A percentile compares a stretch with the other conserved stretches of the same genome.
These are phyloP conservation scores for Xylaria arbuscula DNA, from an alignment of 2,329 filamentous ascomycete species.

Conservation along the genomic window DNA sequence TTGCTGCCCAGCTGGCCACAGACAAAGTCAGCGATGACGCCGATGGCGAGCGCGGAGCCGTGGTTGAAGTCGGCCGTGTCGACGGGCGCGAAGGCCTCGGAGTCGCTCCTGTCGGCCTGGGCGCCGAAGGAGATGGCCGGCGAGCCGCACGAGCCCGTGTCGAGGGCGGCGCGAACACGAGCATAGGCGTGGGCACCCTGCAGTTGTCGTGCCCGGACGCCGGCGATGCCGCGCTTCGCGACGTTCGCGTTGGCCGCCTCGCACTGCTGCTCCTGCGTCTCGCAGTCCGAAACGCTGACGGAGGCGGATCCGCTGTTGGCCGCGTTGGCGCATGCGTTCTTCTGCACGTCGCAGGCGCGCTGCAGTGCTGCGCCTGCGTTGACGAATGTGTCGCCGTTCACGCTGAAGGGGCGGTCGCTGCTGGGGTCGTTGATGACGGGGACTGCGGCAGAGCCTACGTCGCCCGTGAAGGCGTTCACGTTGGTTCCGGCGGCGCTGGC, in stretches of 20 bases:
- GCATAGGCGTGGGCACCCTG: not conserved
- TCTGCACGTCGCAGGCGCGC: slow-evolving; percentile 62
- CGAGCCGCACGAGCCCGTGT: slow-evolving; percentile 60
- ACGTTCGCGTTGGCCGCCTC: slow-evolving; percentile 37
- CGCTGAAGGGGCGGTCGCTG: slow-evolving; percentile 59
- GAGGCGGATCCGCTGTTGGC: slow-evolving; percentile 56
- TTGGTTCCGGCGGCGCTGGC: slow-evolving; percentile 46
- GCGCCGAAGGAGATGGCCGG: slow-evolving; percentile 62
- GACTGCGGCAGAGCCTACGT: slow-evolving; percentile 55
- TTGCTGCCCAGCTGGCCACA: slow-evolving; percentile 52
- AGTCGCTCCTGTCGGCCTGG: slow-evolving; percentile 60
- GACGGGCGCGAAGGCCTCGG: slow-evolving; percentile 54
- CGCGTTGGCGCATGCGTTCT: slow-evolving; percentile 62
- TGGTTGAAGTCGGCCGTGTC: slow-evolving; percentile 61
- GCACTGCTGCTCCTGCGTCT: slow-evolving; percentile 56
- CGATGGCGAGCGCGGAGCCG: slow-evolving; percentile 57
- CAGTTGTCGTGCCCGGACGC: slow-evolving; percentile 18
- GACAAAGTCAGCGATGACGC: slow-evolving; percentile 54
- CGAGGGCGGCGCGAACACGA: slow-evolving; percentile 33
- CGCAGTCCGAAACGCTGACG: slow-evolving; percentile 56
- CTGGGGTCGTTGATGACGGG: slow-evolving; percentile 54
- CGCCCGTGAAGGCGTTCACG: slow-evolving; percentile 60
- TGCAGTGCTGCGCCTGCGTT: slow-evolving; percentile 58
- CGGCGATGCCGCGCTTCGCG: slow-evolving; percentile 33
- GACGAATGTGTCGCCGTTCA: slow-evolving; percentile 67